phyloP scores from a whole-genome alignment of 805 yeast species.

The Yarrowia yakushimensis region DNA sequence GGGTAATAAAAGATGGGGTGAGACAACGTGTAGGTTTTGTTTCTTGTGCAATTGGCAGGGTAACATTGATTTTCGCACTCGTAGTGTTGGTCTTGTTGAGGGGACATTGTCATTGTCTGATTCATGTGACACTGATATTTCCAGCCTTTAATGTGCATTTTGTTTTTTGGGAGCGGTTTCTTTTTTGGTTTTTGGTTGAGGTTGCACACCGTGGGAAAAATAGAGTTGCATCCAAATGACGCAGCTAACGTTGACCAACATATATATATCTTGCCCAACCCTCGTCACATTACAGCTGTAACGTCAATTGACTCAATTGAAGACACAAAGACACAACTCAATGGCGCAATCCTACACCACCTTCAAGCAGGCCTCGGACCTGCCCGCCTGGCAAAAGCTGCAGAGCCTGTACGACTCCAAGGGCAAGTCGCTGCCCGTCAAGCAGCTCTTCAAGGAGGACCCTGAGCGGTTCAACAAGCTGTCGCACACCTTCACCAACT shows the following conservation, averaged over 20 bases:
- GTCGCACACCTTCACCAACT: conserved; percentile 75
- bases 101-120: background rate
- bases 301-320: background rate
- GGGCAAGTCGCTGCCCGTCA: conserved; percentile 70
- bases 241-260: background rate
- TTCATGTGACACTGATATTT: background rate
- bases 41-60: background rate
- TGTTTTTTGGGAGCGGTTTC: background rate
- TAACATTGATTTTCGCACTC: too few species aligned
- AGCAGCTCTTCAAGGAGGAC: conserved; percentile 74
- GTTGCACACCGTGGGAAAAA: background rate
- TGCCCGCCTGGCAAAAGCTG: conserved; percentile 81
- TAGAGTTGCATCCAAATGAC: conserved; percentile 1
- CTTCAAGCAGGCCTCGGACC: conserved; percentile 63
- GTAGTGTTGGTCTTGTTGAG: background rate
- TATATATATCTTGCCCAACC: background rate
- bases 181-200: conserved; percentile 9
- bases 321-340: conserved; percentile 19
- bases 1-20: background rate
- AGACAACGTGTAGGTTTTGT: too few species aligned
- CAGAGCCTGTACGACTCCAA: conserved; percentile 63
- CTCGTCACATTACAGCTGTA: background rate
- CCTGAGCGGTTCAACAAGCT: conserved; percentile 69
- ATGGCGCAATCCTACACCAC: conserved; percentile 39
- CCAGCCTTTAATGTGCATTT: background rate